Evolutionary conservation across 768 basidiomycete species (phyloP).

Genomic region (Suillus variegatus): DNA sequence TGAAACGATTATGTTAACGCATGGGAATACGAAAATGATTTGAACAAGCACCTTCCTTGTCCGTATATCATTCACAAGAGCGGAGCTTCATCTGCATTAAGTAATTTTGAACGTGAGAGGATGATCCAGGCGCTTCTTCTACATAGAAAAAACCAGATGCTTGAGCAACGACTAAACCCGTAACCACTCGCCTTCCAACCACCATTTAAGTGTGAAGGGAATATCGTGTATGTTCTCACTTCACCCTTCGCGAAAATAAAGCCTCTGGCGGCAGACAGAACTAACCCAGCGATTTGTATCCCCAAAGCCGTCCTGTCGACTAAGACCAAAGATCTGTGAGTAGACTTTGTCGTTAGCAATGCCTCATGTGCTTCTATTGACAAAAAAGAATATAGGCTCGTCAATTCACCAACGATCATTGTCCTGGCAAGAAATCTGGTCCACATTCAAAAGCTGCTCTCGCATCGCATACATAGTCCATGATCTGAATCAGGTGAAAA

Average conservation of each 20-base stretch:
- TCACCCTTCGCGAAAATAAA: not conserved
- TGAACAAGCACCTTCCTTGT: not conserved
- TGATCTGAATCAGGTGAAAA: not conserved
- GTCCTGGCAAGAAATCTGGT: not conserved
- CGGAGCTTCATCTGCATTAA: not conserved
- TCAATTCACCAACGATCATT: not conserved
- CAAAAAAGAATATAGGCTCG: not conserved
- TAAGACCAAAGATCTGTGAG: not conserved
- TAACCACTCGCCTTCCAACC: not conserved
- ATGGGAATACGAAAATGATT: not conserved
- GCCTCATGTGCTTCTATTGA: not conserved
- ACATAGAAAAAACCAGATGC: not conserved
- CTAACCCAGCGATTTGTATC: not conserved
- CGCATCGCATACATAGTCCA: not conserved
- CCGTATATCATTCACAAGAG: not conserved
- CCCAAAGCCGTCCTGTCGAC: not conserved
- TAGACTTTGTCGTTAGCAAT: not conserved
- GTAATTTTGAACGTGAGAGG: not conserved
- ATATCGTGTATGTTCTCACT: not conserved
- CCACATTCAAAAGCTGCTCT: not conserved
- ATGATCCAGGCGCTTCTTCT: not conserved
- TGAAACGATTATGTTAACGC: not conserved
- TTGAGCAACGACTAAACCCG: not conserved
- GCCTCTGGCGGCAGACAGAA: not conserved
- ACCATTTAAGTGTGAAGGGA: not conserved